phyloP scores from a whole-genome alignment of 352 stramenopile species.

The Pythium coloratum region DNA sequence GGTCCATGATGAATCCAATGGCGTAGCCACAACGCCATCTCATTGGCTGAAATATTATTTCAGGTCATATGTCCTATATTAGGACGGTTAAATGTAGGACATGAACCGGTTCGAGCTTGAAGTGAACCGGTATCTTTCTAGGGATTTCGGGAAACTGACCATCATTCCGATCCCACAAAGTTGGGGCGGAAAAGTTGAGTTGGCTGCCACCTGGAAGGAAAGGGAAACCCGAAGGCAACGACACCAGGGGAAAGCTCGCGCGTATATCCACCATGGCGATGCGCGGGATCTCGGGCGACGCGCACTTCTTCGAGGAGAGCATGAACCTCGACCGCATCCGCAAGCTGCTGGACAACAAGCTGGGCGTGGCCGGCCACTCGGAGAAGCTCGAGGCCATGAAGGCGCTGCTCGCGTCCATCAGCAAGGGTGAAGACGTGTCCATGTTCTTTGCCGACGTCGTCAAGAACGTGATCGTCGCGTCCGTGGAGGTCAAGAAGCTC shows the following conservation, averaged over 20 bases:
- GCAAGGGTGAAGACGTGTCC: constrained; percentile 96
- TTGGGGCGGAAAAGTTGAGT: constrained; percentile 3
- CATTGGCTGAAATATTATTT: not conserved
- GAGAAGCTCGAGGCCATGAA: constrained; percentile 98
- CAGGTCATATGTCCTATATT: not conserved
- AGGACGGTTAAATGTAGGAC: constrained; percentile 11
- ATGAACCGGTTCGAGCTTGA: not conserved
- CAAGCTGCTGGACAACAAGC: constrained; percentile 89
- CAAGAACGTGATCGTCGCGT: constrained; percentile 93
- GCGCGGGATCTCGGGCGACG: constrained; percentile 88
- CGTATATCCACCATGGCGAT: constrained; percentile 38
- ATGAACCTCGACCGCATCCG: constrained; percentile 90
- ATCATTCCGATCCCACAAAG: constrained; percentile 12
- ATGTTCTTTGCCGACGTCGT: constrained; percentile 98
- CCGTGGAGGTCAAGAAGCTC: constrained; percentile 99
- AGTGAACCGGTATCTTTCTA: constrained; percentile 20
- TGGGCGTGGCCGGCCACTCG: constrained; percentile 71
- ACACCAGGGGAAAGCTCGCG: not conserved
- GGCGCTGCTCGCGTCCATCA: constrained; percentile 96
- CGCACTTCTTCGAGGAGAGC: constrained; percentile 97
- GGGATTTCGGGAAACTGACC: constrained; percentile 6
- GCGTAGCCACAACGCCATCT: not conserved
- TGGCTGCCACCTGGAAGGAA: not conserved
- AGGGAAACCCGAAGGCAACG: not conserved
- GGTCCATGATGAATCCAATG: constrained; percentile 5